Evolutionary conservation across 306 rosid genomes (phyloP).

Genomic region (Citrullus mucosospermus): DNA sequence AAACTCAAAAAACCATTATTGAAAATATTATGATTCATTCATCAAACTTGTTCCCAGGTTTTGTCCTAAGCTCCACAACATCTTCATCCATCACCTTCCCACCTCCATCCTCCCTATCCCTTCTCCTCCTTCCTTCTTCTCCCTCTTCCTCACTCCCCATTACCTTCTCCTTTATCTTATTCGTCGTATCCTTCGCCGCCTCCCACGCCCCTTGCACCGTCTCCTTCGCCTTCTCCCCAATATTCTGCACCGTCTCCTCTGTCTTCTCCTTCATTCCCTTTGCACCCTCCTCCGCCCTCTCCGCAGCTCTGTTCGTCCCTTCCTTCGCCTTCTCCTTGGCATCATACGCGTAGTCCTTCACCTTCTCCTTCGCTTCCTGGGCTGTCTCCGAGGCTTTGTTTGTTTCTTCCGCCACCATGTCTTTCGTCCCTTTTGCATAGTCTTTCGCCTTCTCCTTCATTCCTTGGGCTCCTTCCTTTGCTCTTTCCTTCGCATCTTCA

Average conservation of each 20-base stretch:
- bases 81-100: conserved; percentile 16
- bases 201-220: conserved; percentile 10
- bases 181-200: conserved; percentile 20
- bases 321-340: conserved; percentile 15
- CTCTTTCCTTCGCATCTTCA: conserved; percentile 15
- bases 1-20: no score
- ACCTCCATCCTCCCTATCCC: no score
- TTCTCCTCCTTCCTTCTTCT: neutral
- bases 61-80: conserved; percentile 15
- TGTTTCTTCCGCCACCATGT: neutral
- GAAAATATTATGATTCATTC: neutral
- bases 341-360: neutral
- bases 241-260: neutral
- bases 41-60: conserved; percentile 16
- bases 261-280: neutral
- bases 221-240: conserved; percentile 6
- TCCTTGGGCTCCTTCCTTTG: conserved; percentile 5
- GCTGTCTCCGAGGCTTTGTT: neutral
- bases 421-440: neutral
- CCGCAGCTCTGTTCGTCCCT: conserved; percentile 2
- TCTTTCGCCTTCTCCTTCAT: conserved; percentile 15
- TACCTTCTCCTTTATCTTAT: conserved; percentile 48
- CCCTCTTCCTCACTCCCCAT: conserved; percentile 25
- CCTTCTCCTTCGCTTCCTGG: conserved; percentile 2
- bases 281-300: neutral